Conservation (phyloP, 2,329 filamentous ascomycete species). For the Aspergillus brunneoviolaceus region DNA sequence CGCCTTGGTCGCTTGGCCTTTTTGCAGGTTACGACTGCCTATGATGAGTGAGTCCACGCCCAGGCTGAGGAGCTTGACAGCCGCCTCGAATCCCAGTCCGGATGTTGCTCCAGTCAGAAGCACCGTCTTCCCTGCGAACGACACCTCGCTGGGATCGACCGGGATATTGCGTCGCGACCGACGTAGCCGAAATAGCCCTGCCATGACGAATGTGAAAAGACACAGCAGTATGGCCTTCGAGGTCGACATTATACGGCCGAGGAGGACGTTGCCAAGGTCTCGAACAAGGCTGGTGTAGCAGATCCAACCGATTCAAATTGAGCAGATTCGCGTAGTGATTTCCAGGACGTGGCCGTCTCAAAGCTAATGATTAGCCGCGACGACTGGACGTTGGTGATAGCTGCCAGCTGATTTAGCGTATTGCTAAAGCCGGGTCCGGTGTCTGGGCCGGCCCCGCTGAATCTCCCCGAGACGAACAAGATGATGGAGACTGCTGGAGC, state of each 20-base stretch:
- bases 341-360: background rate
- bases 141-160: constrained; percentile 35
- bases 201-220: constrained; percentile 21
- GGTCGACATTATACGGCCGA: background rate
- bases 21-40: constrained; percentile 44
- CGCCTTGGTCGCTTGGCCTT: constrained; percentile 44
- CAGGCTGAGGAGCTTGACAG: constrained; percentile 48
- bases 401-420: constrained; percentile 3
- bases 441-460: constrained; percentile 17
- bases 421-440: constrained; percentile 10
- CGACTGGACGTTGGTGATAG: background rate
- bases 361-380: background rate
- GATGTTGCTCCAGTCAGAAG: constrained; percentile 53
- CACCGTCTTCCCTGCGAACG: constrained; percentile 48
- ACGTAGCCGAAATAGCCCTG: constrained; percentile 30
- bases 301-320: background rate
- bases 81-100: constrained; percentile 53
- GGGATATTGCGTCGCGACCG: constrained; percentile 37
- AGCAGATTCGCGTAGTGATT: background rate
- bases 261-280: background rate
- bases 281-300: background rate
- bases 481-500: background rate
- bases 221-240: background rate
- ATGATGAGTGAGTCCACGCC: constrained; percentile 48
- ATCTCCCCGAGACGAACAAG: background rate